Evolutionary conservation across 2,329 filamentous ascomycete genomes (phyloP).

Genomic region (Colletotrichum camelliae): DNA sequence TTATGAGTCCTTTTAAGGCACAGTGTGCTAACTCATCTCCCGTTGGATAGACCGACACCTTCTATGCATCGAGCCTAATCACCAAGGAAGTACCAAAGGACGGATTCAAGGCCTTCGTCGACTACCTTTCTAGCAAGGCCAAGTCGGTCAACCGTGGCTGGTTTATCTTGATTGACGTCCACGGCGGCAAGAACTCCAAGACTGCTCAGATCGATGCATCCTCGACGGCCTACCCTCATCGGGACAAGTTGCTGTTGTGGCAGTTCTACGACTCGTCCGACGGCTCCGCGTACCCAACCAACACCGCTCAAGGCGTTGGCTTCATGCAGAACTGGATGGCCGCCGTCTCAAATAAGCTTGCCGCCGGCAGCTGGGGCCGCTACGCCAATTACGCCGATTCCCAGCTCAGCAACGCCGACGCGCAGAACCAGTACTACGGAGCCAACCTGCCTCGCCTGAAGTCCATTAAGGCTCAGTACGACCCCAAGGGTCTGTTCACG

Average conservation of each 20-base stretch:
- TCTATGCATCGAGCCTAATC: slow-evolving; percentile 35
- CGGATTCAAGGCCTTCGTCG: slow-evolving; percentile 27
- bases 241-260: slow-evolving; percentile 53
- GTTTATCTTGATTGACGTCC: slow-evolving; percentile 39
- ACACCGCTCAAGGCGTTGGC: slow-evolving; percentile 29
- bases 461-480: slow-evolving; percentile 42
- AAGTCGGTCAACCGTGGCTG: slow-evolving; percentile 29
- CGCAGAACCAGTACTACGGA: slow-evolving; percentile 55
- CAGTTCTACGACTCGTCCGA: slow-evolving; percentile 50
- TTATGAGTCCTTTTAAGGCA: not conserved
- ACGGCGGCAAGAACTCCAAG: slow-evolving; percentile 41
- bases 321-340: slow-evolving; percentile 48
- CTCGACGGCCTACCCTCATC: slow-evolving; percentile 43
- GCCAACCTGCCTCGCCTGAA: slow-evolving; percentile 40
- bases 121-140: slow-evolving; percentile 31
- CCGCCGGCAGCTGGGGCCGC: slow-evolving; percentile 46
- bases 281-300: slow-evolving; percentile 34
- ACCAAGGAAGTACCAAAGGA: slow-evolving; percentile 27
- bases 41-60: slow-evolving; percentile 28
- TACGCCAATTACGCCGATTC: slow-evolving; percentile 62
- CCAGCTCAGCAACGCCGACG: slow-evolving; percentile 47
- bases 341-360: slow-evolving; percentile 35
- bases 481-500: slow-evolving; percentile 47
- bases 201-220: slow-evolving; percentile 31
- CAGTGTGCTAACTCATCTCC: not conserved